These are phyloP conservation scores for Elsinoe perseae DNA, from an alignment of 2,329 filamentous ascomycete species.

Conservation along the genomic window DNA sequence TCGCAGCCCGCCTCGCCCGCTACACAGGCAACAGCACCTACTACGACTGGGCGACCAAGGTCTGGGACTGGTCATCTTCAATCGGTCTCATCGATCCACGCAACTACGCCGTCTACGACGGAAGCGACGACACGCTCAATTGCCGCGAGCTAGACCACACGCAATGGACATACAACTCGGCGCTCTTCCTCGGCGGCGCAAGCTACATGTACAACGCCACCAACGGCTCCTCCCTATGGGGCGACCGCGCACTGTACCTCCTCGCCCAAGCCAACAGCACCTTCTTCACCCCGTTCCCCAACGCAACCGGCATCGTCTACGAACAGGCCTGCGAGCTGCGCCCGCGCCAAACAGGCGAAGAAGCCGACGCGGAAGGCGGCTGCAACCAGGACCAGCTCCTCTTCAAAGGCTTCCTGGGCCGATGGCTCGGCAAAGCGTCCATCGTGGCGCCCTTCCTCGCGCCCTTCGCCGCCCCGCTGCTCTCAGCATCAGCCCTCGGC, in stretches of 20 bases:
- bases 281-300: conserved; percentile 49
- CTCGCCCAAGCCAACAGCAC: conserved; percentile 43
- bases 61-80: conserved; percentile 31
- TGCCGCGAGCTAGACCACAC: conserved; percentile 39
- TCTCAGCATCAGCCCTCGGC: conserved; percentile 36
- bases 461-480: conserved; percentile 31
- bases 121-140: conserved; percentile 37
- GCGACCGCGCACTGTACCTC: conserved; percentile 50
- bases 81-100: conserved; percentile 47
- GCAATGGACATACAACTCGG: conserved; percentile 42
- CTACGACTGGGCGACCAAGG: conserved; percentile 50
- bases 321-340: conserved; percentile 58
- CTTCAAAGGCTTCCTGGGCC: conserved; percentile 68
- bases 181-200: conserved; percentile 52
- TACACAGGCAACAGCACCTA: conserved; percentile 46
- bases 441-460: conserved; percentile 38
- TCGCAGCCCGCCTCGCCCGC: conserved; percentile 50
- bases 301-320: conserved; percentile 50
- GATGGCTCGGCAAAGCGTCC: conserved; percentile 50
- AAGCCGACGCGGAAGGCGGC: conserved; percentile 29
- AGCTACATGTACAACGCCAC: conserved; percentile 56
- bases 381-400: conserved; percentile 66
- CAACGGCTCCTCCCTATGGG: conserved; percentile 42
- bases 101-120: conserved; percentile 39
- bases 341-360: conserved; percentile 4